Base-by-base conservation (phyloP, 164 flowering plant genomes). In the Vitis labrusca region DNA sequence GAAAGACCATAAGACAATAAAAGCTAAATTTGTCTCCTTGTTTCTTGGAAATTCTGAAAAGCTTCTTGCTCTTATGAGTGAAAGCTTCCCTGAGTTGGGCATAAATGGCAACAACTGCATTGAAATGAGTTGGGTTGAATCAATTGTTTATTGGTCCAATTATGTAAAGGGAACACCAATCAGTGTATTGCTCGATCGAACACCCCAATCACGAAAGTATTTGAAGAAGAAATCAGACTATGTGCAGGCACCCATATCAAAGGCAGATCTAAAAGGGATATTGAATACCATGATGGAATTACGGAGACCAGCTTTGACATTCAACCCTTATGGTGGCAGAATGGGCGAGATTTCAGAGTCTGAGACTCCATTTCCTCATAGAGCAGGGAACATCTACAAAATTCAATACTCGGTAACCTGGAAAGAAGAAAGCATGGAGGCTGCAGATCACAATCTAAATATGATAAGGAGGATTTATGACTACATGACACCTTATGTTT, bases 51-150 rank as follows among this genome's bases (percentile, higher is more conserved):
- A 47, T 9, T 29, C 68, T 1, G 27, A 47, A 1, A 55, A 17
- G 6, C 73, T 74, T 8, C 16, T 68, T 5, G 60, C 71, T 1
- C 14, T 74, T 8, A 68, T 68, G 68, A 59, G 63, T 10, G 32
- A 37, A 8, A 74, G 65, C 53, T 69, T 74, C 49, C 72, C 71
- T 13, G 56, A 47, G n/a, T 14, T 66, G 54, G 75, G 71, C 44
- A 37, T 37, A 3, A 37, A 37, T 37, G 7, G 44, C 44, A 37
- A 37, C 44, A 37, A 80, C 13, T 77, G 74, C 16, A 70, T 6
- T 0, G 77, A 80, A 69, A 80, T 77, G 74, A 75, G 63, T 3
- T 82, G 85, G 85, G 59, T 78, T 0, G 76, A 79, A 13, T 77
- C 83, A 0, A 50, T 71, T 0, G 53, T 75, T 1, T 79, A 2